These are phyloP conservation scores for Corniculantispora saksenae DNA, from an alignment of 2,329 filamentous ascomycete species.

Conservation along the genomic window DNA sequence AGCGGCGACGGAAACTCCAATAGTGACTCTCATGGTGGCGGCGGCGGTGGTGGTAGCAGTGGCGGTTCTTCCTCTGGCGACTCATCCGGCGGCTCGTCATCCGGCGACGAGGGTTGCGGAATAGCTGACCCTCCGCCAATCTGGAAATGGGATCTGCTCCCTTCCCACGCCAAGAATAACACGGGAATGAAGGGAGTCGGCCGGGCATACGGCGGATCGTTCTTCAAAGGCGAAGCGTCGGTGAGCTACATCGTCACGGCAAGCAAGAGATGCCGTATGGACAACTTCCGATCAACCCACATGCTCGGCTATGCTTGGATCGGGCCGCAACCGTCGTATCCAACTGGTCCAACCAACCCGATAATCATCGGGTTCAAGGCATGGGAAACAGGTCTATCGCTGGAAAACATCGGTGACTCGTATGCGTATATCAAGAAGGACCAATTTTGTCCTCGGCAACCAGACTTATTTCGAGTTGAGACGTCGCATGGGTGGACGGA, in stretches of 20 bases:
- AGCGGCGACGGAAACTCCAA: neutral
- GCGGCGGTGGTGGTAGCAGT: neutral
- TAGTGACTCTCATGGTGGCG: neutral
- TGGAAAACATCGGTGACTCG: neutral
- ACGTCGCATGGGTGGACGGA: neutral
- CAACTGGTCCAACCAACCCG: neutral
- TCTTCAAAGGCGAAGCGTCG: neutral
- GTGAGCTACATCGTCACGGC: neutral
- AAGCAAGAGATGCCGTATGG: neutral
- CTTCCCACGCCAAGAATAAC: neutral
- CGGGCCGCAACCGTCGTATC: neutral
- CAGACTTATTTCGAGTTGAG: neutral
- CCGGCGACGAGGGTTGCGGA: neutral
- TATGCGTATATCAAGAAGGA: neutral
- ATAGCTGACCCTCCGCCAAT: neutral
- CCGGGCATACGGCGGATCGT: neutral
- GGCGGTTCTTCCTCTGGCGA: neutral
- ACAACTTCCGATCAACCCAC: neutral
- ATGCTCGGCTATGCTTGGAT: neutral
- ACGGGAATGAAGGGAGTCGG: neutral
- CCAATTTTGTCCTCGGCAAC: neutral
- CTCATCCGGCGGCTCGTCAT: neutral
- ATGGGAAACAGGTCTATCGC: neutral
- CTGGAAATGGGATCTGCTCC: neutral
- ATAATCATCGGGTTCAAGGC: neutral